These are phyloP conservation scores for Gossypium stocksii DNA, from an alignment of 345 rosid genomes.

Conservation along the genomic window DNA sequence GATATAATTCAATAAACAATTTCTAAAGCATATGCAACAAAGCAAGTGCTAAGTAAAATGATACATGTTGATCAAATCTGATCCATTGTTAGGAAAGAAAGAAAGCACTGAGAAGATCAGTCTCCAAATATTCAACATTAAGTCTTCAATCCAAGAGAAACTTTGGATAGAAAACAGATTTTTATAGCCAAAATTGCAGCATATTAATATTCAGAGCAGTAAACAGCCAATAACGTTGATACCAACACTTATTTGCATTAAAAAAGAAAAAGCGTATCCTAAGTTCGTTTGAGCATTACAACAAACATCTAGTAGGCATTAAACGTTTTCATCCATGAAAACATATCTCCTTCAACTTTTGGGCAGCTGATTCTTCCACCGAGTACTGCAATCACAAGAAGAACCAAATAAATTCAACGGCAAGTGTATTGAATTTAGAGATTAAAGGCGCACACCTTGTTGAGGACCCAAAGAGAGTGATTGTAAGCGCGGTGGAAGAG, in stretches of 20 bases:
- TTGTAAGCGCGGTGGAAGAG: constrained; percentile 75
- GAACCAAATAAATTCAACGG: constrained; percentile 2
- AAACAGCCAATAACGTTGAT: not conserved
- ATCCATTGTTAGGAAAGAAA: too few species aligned
- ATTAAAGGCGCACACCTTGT: constrained; percentile 44
- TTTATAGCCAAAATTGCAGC: not conserved
- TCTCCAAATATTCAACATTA: not conserved
- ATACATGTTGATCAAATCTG: too few species aligned
- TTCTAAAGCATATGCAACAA: not conserved
- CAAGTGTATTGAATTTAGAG: not conserved
- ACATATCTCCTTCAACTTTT: constrained; percentile 42
- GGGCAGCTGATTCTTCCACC: constrained; percentile 69
- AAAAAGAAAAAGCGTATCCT: constrained; percentile 5
- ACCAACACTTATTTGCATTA: not conserved
- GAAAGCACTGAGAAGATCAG: not conserved
- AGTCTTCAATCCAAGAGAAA: not conserved
- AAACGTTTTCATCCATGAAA: constrained; percentile 13
- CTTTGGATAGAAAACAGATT: not conserved
- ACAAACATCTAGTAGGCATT: constrained; percentile 45
- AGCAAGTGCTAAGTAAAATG: not conserved
- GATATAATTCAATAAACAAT: not conserved
- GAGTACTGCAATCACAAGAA: constrained; percentile 52
- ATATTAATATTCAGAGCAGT: not conserved
- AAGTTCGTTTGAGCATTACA: constrained; percentile 17
- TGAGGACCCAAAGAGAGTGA: constrained; percentile 94